A percentile compares a stretch with the other conserved stretches of the same genome.
phyloP scores from a whole-genome alignment of 805 yeast genomes.

The Ascoidea asiatica region DNA sequence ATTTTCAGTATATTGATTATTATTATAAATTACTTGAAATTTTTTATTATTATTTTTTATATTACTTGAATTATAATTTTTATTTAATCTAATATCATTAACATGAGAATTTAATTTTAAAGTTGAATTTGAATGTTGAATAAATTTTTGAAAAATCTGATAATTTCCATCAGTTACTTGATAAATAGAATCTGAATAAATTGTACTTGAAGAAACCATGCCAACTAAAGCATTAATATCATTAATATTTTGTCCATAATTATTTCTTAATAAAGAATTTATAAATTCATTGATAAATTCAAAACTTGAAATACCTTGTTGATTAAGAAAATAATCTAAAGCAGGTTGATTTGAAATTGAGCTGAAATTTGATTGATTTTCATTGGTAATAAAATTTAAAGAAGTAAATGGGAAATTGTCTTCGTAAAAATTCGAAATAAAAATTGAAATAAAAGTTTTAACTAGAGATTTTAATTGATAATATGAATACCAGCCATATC shows the following conservation, averaged over 20 bases:
- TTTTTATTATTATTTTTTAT: constrained; percentile 4
- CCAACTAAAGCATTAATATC: constrained; percentile 31
- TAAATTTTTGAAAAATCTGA: constrained; percentile 26
- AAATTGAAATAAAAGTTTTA: constrained; percentile 13
- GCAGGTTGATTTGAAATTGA: constrained; percentile 16
- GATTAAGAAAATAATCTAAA: constrained; percentile 12
- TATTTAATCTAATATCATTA: constrained; percentile 7
- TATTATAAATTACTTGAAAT: no score
- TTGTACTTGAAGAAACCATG: constrained; percentile 21
- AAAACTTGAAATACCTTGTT: constrained; percentile 13
- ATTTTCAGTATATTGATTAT: constrained; percentile 5
- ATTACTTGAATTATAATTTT: constrained; percentile 6
- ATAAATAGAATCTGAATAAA: constrained; percentile 18
- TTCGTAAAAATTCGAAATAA: constrained; percentile 19
- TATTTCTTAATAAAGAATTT: constrained; percentile 28
- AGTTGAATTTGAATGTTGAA: constrained; percentile 21
- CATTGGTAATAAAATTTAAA: constrained; percentile 12
- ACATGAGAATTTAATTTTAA: constrained; percentile 19
- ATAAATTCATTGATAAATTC: constrained; percentile 18
- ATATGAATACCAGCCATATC: constrained; percentile 19
- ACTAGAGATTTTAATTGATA: constrained; percentile 13
- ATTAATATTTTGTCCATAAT: constrained; percentile 27
- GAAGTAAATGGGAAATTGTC: constrained; percentile 23
- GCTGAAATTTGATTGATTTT: constrained; percentile 14
- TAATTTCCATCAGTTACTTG: constrained; percentile 31